Percentiles rank a stretch among this genome's conserved stretches.
phyloP scores from a whole-genome alignment of 208 protist genomes.

The Porcisia hertigi region DNA sequence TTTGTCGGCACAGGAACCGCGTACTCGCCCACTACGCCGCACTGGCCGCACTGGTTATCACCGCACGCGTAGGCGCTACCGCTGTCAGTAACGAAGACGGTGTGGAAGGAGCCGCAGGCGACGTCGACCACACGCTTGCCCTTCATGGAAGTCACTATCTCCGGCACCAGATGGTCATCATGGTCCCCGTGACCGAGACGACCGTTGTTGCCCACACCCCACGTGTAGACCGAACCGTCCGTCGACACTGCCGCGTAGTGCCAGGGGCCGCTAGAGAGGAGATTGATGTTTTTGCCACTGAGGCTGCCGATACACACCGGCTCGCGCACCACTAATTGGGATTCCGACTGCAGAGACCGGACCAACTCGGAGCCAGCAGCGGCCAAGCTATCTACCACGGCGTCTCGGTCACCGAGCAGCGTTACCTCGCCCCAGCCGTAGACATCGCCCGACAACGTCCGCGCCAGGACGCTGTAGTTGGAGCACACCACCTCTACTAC shows the following conservation, averaged over 20 bases:
- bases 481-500: constrained; percentile 64
- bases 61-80: constrained; percentile 71
- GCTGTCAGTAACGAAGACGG: constrained; percentile 56
- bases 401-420: constrained; percentile 58
- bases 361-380: constrained; percentile 10
- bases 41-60: constrained; percentile 82
- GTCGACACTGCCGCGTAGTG: constrained; percentile 66
- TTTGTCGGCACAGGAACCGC: constrained; percentile 37
- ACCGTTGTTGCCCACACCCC: constrained; percentile 79
- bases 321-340: constrained; percentile 30
- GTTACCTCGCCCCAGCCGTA: constrained; percentile 72
- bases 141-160: constrained; percentile 35
- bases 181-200: constrained; percentile 77
- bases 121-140: constrained; percentile 53
- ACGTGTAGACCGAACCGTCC: constrained; percentile 68
- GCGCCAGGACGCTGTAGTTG: constrained; percentile 69
- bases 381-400: constrained; percentile 19
- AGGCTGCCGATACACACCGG: constrained; percentile 44
- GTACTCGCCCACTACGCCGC: constrained; percentile 61
- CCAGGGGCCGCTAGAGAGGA: constrained; percentile 72
- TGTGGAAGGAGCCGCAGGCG: constrained; percentile 84
- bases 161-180: constrained; percentile 44
- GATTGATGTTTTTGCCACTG: constrained; percentile 34
- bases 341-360: constrained; percentile 26
- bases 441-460: constrained; percentile 55